Evolutionary conservation across 768 basidiomycete species (phyloP), one percentile per base, ranked within the genome.

Genomic region (Termitomyces sp.): DNA sequence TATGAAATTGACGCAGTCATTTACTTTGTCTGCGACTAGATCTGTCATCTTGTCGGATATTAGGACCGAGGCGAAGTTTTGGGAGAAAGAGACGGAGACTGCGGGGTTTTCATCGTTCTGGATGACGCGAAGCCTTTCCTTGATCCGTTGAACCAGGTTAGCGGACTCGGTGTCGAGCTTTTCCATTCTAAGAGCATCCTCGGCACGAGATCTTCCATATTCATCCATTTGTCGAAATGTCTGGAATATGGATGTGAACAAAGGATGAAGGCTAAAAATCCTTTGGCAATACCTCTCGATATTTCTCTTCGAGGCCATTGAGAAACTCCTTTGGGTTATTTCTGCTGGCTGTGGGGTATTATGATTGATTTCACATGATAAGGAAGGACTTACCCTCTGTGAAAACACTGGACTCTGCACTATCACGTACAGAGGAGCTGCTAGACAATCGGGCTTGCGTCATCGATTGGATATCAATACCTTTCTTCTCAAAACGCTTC

Each of bases 41-140:
- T 47, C 46, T 25, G 34, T 55, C 3, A 53, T 37, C 20, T 56
- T 48, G 40, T 59, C 60, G 8, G 60, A 64, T 47, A 60, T 56
- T 12, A 64, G 25, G 32, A 59, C 14, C n/a, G 51, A n/a, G 34
- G 54, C 49, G 5, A 63, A 4, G 11, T 63, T 47, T n/a, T 12
- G 6, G 38, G 38, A 29, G 37, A 59, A 36, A 5, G 56, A 14
- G 48, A 2, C 5, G 5, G 52, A 20, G 5, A 5, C 10, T 12
- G n/a, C 3, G 11, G 25, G 20, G 29, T 5, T 7, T 15, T 40
- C 2, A 5, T 42, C 50, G 29, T 32, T 15, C 12, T 55, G 34
- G 31, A 59, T 55, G 53, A 47, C 7, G 29, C 31, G 38, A 12
- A 63, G 45, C 12, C 52, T 43, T 5, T 40, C 46, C 15, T 54